A percentile compares a stretch with the other conserved stretches of the same genome.
phyloP scores from a whole-genome alignment of 108 stramenopile genomes.

The Pseudonitzschia multiseries region DNA sequence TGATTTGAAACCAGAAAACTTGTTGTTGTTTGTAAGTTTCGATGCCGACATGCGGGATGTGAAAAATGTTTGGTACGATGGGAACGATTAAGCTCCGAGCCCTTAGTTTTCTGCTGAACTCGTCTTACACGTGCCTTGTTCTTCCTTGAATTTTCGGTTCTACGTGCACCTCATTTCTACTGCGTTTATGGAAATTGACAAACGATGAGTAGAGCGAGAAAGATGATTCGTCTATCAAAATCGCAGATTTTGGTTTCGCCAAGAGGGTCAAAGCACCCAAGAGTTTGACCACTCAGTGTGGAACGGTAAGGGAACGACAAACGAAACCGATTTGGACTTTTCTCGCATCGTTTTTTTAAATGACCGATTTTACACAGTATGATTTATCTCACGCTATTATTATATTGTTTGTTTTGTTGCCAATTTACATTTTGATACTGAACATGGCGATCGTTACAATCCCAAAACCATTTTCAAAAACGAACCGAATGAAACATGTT shows the following conservation, averaged over 20 bases:
- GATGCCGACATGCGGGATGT: too few species aligned
- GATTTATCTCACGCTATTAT: neutral
- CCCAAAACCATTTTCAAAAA: too few species aligned
- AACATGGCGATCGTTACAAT: too few species aligned
- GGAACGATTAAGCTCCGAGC: neutral
- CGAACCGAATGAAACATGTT: too few species aligned
- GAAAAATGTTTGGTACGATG: too few species aligned
- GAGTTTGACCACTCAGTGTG: conserved; percentile 89
- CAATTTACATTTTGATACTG: neutral
- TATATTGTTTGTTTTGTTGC: neutral
- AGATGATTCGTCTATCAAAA: conserved; percentile 91
- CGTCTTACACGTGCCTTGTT: neutral
- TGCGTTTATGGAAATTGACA: neutral
- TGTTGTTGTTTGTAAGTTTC: conserved; percentile 59
- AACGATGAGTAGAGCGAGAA: conserved; percentile 35
- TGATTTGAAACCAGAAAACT: conserved; percentile 91
- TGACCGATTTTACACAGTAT: neutral
- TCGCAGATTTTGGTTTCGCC: conserved; percentile 99
- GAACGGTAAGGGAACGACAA: conserved; percentile 47
- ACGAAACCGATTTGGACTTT: neutral
- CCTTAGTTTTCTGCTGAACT: neutral
- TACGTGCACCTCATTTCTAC: too few species aligned
- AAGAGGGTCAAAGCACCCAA: conserved; percentile 74
- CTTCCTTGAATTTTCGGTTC: too few species aligned
- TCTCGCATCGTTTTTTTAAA: neutral